Base-by-base conservation (phyloP, 495 filamentous ascomycete species). In the Penicillium daleae region DNA sequence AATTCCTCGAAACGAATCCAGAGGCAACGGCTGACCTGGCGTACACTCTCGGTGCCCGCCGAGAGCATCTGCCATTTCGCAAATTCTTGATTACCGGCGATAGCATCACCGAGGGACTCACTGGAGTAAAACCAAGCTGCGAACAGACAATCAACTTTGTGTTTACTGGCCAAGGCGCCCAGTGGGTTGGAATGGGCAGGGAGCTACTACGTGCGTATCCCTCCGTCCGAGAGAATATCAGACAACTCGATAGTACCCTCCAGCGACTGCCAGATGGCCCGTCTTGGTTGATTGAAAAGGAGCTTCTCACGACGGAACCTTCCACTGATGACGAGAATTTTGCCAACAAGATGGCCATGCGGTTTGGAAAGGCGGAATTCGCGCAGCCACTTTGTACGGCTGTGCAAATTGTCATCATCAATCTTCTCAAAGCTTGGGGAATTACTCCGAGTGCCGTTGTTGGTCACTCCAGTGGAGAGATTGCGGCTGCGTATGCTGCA, bases 381-480 rank as follows among this genome's bases (percentile, higher is more conserved):
- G 72, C 71, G 6, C 81, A 83, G 57, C 69, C 76, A 1, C 40
- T 74, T 13, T 80, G 74, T 48, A 80, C 74, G 2, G 85, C 85
- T 2, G 53, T 88, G 0, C 86, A 88, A 64, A 71, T 88, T 10
- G 82, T 51, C 5, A 55, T 79, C 0, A 62, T 87, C 0, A 69
- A 85, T 39, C 61, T 82, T 4, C 66, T 87, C 0, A 61, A 42
- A 32, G 69, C 70, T 17, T 62, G 77, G 22, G 76, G 76, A 3
- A 65, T 87, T n/a, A 39, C 39, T 2, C 82, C 84, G 12, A 63
- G 74, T 32, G 77, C 76, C 3, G 85, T 86, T 1, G 67, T 85
- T 4, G 87, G 87, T 4, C 87, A 89, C 68, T 87, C 85, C 0
- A 83, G 80, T 2, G 87, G 87, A n/a, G 87, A 89, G 65, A 83